Base-by-base conservation (phyloP, 495 filamentous ascomycete species). In the Aeminium ludgeri region DNA sequence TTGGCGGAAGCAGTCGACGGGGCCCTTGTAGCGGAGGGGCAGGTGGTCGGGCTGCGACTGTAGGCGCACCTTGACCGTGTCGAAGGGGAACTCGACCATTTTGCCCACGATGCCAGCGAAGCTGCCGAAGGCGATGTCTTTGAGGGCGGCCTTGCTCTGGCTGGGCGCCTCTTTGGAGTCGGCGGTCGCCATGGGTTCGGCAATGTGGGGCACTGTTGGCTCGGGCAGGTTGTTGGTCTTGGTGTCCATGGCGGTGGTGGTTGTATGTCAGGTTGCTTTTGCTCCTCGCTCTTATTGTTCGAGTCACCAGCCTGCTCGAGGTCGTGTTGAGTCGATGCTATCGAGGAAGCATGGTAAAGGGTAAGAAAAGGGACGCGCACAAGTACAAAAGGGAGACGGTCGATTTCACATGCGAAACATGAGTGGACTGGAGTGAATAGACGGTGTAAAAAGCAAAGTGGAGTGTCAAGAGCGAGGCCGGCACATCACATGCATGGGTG, bases 31-130 rank as follows among this genome's bases (percentile, higher is more conserved):
- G 15, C 70, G 78, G 11, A 84, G 73, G 20, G 87, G 84, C 1
- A 80, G 68, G 44, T 79, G 72, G 53, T 85, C 78, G 6, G 85
- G 83, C 57, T 95, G 89, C 3, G 78, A 78, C 56, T 84, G 79
- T 3, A 84, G 63, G 18, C 75, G 70, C 33, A 82, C 89, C 66
- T 99, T 99, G 51, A 99, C 78, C 0, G 91, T 99, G 64, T 99
- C 91, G 59, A 96, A 96, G 23, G 91, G 91, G 57, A 91, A 99
- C 54, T 99, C 91, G 52, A 99, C 83, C 47, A 82, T 73, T 65
- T 99, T 99, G 45, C 89, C 91, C 17, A 81, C 80, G 41, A 89
- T 77, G 44, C 91, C 91, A 30, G 86, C 86, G 18, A 74, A 58
- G 19, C 54, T 55, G 20, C 60, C 60, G 44, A 58, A 63, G 10